These are phyloP conservation scores for Cytidiella melzeri DNA, from an alignment of 768 basidiomycete species.

Conservation along the genomic window DNA sequence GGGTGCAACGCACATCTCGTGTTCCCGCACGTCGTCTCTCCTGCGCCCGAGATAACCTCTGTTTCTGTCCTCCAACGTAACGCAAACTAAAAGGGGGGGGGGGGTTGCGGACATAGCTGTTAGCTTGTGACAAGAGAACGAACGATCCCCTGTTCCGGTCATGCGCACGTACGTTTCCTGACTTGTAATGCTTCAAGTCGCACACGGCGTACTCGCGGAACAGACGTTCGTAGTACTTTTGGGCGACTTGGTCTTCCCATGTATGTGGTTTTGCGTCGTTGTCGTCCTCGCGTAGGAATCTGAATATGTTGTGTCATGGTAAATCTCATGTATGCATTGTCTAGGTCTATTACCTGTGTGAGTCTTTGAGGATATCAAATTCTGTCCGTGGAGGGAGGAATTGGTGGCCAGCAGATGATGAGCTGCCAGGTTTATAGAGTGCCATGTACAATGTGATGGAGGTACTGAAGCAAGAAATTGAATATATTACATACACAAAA, in stretches of 20 bases:
- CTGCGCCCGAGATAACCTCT: constrained; percentile 82
- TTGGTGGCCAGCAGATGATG: constrained; percentile 25
- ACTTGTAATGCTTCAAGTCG: constrained; percentile 94
- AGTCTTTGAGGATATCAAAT: constrained; percentile 70
- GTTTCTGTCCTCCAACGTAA: constrained; percentile 91
- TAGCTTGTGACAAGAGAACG: too few species aligned
- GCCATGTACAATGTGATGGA: constrained; percentile 31
- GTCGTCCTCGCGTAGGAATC: constrained; percentile 73
- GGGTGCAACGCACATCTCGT: constrained; percentile 69
- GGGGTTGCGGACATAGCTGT: neutral
- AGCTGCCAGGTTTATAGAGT: constrained; percentile 28
- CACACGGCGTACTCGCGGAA: constrained; percentile 91
- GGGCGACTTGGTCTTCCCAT: constrained; percentile 85
- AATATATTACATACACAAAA: too few species aligned
- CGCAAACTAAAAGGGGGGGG: constrained; percentile 52
- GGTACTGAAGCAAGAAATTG: too few species aligned
- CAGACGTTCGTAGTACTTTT: constrained; percentile 81
- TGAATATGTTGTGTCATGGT: constrained; percentile 22
- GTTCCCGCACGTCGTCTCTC: constrained; percentile 86
- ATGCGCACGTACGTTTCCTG: constrained; percentile 59
- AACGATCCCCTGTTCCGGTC: too few species aligned
- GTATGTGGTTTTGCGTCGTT: constrained; percentile 29
- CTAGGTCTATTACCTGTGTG: constrained; percentile 71
- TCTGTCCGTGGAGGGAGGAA: constrained; percentile 35
- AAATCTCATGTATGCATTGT: too few species aligned